Base-by-base conservation (phyloP, 2,329 filamentous ascomycete genomes). In the Fonsecaea pugnacius region DNA sequence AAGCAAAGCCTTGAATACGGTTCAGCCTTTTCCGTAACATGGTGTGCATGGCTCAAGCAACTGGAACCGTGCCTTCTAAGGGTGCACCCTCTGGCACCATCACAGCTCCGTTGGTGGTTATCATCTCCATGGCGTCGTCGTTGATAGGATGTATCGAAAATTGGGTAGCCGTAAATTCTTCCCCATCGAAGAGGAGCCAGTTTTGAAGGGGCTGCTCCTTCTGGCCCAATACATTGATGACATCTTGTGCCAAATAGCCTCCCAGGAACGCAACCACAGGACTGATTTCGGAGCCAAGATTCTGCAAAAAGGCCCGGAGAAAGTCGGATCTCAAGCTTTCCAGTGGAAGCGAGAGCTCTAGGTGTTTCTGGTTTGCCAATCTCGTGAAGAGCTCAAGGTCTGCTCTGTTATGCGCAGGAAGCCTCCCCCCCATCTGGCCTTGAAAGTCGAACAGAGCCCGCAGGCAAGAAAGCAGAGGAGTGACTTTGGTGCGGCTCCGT, bases 121-220 rank as follows among this genome's bases (percentile, higher is more conserved):
- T 72, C 54, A 65, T 65, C 4, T 53, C 48, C 63, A 70, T 53
- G 21, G 67, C 66, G 38, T 53, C 67, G 27, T 70, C 66, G 71
- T 84, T 84, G 68, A 84, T 82, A 0, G 92, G 91, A 74, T 96
- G 91, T 48, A 98, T 81, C 1, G 92, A 85, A 75, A 95, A 96
- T 69, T 95, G 88, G 1, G 87, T 87, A 0, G 90, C 91, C 69
- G 91, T 86, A 77, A 91, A 90, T 52, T 84, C 85, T 70, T 91
- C 90, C 14, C 93, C 93, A 75, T 98, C 92, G 72, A 98, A 96
- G 21, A 98, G 82, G 56, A 96, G 85, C 75, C 96, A 87, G 76
- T 99, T 99, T 79, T 99, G 95, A 48, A 99, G 90, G 0, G 95
- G 95, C 77, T 97, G 95, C 79, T 98, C 92, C 46, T 90, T 88